These are phyloP conservation scores for Penicillium nucicola DNA, from an alignment of 495 filamentous ascomycete genomes.

Conservation along the genomic window DNA sequence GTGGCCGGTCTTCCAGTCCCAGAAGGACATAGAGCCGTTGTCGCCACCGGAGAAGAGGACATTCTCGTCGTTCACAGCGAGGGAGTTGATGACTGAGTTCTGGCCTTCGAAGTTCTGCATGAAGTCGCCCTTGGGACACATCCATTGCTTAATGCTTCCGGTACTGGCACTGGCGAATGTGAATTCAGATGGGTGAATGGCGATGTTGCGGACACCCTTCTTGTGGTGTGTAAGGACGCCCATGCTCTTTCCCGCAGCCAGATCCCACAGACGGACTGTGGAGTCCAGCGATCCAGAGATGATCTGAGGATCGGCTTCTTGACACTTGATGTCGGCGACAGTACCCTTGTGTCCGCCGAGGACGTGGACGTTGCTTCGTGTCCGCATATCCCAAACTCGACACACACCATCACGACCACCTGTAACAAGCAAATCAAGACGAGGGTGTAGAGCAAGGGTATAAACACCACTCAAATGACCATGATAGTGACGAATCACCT, in stretches of 20 bases:
- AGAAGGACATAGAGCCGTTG: slow-evolving; percentile 95
- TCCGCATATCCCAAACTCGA: slow-evolving; percentile 98
- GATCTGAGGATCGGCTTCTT: slow-evolving; percentile 95
- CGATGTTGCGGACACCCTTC: slow-evolving; percentile 85
- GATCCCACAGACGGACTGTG: slow-evolving; percentile 92
- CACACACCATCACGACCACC: slow-evolving; percentile 93
- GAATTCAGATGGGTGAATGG: slow-evolving; percentile 88
- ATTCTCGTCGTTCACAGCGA: slow-evolving; percentile 92
- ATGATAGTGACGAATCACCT: slow-evolving; percentile 98
- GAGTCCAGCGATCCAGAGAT: slow-evolving; percentile 88
- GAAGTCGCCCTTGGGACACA: slow-evolving; percentile 95
- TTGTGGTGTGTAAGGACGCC: slow-evolving; percentile 97
- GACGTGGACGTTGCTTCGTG: slow-evolving; percentile 91
- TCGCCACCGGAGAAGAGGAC: slow-evolving; percentile 94
- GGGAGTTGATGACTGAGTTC: slow-evolving; percentile 91
- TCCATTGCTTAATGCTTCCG: slow-evolving; percentile 98
- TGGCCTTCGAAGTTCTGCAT: slow-evolving; percentile 99
- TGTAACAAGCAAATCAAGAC: slow-evolving; percentile 89
- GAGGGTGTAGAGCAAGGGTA: slow-evolving; percentile 85
- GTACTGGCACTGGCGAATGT: slow-evolving; percentile 93
- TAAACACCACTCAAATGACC: slow-evolving; percentile 97
- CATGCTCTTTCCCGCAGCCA: slow-evolving; percentile 95
- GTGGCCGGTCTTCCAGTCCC: slow-evolving; percentile 98
- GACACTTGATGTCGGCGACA: slow-evolving; percentile 82
- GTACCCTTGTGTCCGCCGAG: slow-evolving; percentile 86